A percentile compares a stretch with the other conserved stretches of the same genome.
Evolutionary conservation across 345 rosid genomes (phyloP).

Genomic region (Dipteronia sinensis): DNA sequence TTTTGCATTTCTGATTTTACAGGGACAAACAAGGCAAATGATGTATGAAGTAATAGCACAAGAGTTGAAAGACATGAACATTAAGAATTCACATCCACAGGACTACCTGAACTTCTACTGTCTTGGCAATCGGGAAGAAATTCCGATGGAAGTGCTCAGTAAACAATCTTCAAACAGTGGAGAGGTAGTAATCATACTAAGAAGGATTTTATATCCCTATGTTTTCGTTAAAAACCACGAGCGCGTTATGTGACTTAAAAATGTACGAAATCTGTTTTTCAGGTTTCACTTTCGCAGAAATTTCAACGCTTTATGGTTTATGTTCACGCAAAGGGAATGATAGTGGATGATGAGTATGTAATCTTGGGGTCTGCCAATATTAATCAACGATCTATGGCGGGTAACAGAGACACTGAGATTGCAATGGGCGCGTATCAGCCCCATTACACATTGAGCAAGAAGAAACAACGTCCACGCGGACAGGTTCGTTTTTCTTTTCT

Average conservation of each 20-base stretch:
- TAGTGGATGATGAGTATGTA: conserved; percentile 78
- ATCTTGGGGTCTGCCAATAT: conserved; percentile 88
- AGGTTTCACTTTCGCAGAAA: conserved; percentile 62
- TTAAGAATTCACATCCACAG: conserved; percentile 57
- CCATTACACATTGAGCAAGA: conserved; percentile 58
- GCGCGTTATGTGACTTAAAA: background rate
- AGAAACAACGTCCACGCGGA: conserved; percentile 61
- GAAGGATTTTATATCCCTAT: background rate
- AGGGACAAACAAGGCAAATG: conserved; percentile 88
- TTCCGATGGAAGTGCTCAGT: conserved; percentile 30
- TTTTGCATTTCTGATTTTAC: conserved; percentile 19
- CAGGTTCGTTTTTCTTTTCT: conserved; percentile 38
- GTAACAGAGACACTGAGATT: conserved; percentile 84
- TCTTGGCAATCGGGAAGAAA: conserved; percentile 72
- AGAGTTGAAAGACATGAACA: conserved; percentile 52
- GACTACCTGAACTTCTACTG: conserved; percentile 88
- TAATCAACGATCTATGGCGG: conserved; percentile 84
- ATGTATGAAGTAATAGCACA: conserved; percentile 73
- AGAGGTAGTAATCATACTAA: conserved; percentile 40
- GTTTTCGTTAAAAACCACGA: background rate
- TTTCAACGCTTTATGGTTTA: conserved; percentile 76
- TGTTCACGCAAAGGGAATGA: conserved; percentile 87
- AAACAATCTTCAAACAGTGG: conserved; percentile 16
- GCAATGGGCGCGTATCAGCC: conserved; percentile 89
- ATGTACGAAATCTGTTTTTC: conserved; percentile 20